Percentiles rank a stretch among this genome's conserved stretches.
phyloP scores from a whole-genome alignment of 345 rosid species.

The Aquilaria sinensis region DNA sequence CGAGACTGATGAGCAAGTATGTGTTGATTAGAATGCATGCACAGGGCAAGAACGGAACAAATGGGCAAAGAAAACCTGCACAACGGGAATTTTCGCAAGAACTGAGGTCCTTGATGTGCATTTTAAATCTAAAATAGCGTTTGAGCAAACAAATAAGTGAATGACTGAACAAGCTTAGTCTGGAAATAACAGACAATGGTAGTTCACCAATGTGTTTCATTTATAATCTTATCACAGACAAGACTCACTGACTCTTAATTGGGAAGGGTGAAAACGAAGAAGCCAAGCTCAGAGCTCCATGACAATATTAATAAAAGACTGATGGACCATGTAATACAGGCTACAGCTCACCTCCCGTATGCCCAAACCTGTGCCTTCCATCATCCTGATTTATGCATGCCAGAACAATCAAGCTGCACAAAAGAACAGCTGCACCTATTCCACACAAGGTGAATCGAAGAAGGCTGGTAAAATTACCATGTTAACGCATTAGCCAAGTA shows the following conservation, averaged over 20 bases:
- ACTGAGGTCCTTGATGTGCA: too few relatives aligned
- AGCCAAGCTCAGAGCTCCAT: too few relatives aligned
- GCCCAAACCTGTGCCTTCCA: conserved; percentile 58
- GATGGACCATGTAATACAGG: too few relatives aligned
- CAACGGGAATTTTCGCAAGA: background rate
- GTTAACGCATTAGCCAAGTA: background rate
- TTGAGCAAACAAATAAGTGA: too few relatives aligned
- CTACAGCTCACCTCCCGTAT: conserved; percentile 45
- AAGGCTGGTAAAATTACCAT: conserved; percentile 24
- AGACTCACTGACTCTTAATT: too few relatives aligned
- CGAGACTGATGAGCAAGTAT: conserved; percentile 52
- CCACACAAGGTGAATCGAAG: conserved; percentile 38
- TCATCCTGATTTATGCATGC: conserved; percentile 54
- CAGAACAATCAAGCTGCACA: conserved; percentile 56
- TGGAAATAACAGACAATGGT: too few relatives aligned
- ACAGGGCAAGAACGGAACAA: conserved; percentile 51
- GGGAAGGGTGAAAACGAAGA: too few relatives aligned
- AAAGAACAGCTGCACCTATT: conserved; percentile 41
- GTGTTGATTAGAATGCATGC: conserved; percentile 53
- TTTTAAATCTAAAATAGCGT: too few relatives aligned
- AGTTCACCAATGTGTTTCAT: too few relatives aligned
- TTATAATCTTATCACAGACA: too few relatives aligned
- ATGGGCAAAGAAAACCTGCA: conserved; percentile 61
- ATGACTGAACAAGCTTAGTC: too few relatives aligned
- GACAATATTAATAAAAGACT: too few relatives aligned